Percentiles rank a stretch among this genome's conserved stretches.
phyloP scores from a whole-genome alignment of 345 rosid species.

The Erucastrum elatum region DNA sequence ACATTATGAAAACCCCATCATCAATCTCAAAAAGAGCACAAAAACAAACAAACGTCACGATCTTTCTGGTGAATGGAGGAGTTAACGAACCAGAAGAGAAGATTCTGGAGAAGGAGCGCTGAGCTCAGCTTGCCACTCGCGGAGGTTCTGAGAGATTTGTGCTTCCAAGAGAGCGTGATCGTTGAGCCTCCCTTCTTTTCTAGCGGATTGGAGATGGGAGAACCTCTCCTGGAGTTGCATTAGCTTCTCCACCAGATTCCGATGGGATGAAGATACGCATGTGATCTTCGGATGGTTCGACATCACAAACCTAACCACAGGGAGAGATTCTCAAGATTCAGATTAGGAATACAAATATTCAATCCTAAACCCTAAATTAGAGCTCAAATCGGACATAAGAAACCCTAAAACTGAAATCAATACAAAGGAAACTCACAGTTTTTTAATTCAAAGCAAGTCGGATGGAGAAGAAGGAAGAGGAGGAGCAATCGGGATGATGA shows the following conservation, averaged over 20 bases:
- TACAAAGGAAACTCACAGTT: too few relatives aligned
- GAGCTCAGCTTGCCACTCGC: slow-evolving; percentile 78
- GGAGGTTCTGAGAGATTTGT: slow-evolving; percentile 62
- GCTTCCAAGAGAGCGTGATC: slow-evolving; percentile 64
- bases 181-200: slow-evolving; percentile 52
- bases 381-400: too few relatives aligned
- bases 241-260: slow-evolving; percentile 56
- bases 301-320: slow-evolving; percentile 31
- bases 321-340: too few relatives aligned
- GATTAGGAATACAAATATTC: too few relatives aligned
- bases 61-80: background rate
- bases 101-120: slow-evolving; percentile 61
- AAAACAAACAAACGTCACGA: background rate
- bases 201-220: slow-evolving; percentile 59
- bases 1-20: background rate
- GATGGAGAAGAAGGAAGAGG: too few relatives aligned
- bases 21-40: background rate
- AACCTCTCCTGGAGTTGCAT: slow-evolving; percentile 62
- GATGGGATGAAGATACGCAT: slow-evolving; percentile 53
- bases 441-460: too few relatives aligned
- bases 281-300: slow-evolving; percentile 48
- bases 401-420: too few relatives aligned
- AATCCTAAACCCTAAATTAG: too few relatives aligned
- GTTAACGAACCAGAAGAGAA: slow-evolving; percentile 56
- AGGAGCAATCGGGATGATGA: too few relatives aligned